Conservation (phyloP, 2,329 filamentous ascomycete genomes). For the Ceratocystiopsis sp. region DNA sequence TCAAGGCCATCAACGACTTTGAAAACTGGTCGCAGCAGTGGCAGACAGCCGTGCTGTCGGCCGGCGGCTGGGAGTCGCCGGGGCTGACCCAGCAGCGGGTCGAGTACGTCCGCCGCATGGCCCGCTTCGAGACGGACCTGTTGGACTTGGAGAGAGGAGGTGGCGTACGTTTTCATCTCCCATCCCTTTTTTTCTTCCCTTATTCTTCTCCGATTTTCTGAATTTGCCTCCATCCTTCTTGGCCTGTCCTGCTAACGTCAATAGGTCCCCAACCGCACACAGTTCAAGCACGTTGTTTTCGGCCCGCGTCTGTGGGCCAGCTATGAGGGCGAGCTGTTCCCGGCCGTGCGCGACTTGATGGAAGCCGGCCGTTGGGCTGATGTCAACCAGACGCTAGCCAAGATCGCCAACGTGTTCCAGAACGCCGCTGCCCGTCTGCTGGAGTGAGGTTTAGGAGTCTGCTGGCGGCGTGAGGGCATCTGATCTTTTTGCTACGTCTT, state of each 20-base stretch:
- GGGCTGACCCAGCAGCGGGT: conserved; percentile 49
- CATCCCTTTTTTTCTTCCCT: neutral
- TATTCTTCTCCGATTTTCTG: conserved; percentile 31
- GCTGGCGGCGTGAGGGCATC: no score
- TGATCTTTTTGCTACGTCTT: neutral
- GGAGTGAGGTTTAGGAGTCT: neutral
- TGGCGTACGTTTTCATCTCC: conserved; percentile 44
- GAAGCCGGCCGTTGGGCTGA: conserved; percentile 52
- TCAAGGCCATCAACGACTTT: conserved; percentile 45
- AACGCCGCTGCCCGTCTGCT: conserved; percentile 30
- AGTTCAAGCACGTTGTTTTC: conserved; percentile 88
- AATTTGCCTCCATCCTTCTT: neutral
- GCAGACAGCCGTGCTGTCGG: conserved; percentile 53
- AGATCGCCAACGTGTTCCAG: conserved; percentile 50
- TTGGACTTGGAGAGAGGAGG: conserved; percentile 56
- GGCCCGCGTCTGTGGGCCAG: conserved; percentile 65
- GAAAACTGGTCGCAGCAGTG: conserved; percentile 62
- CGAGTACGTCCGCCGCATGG: conserved; percentile 64
- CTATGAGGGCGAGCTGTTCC: conserved; percentile 54
- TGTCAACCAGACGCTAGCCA: conserved; percentile 51
- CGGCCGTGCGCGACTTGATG: conserved; percentile 69
- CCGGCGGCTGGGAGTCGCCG: conserved; percentile 60
- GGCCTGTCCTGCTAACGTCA: neutral
- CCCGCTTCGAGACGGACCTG: conserved; percentile 64
- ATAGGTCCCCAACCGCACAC: conserved; percentile 67